A percentile compares a stretch with the other conserved stretches of the same genome.
These are phyloP conservation scores for Nannochloropsis salina DNA, from an alignment of 108 stramenopile species.

Conservation along the genomic window DNA sequence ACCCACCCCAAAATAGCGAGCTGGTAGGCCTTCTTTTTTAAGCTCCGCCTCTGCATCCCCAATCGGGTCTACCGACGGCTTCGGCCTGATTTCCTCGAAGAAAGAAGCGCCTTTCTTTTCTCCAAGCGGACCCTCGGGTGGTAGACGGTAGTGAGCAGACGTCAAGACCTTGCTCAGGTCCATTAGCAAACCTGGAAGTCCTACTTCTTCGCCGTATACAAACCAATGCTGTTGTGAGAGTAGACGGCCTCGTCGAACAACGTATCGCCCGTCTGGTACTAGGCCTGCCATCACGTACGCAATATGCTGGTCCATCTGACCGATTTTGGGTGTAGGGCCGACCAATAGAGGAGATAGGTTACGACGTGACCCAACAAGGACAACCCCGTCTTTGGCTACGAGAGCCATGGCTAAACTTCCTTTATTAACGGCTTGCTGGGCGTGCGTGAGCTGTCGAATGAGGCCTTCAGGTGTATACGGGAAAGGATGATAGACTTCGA, in stretches of 20 bases:
- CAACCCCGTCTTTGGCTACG: background rate
- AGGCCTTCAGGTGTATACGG: constrained; percentile 16
- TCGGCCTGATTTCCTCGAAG: background rate
- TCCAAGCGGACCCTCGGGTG: background rate
- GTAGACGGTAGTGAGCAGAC: background rate
- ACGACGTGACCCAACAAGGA: background rate
- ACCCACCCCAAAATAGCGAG: background rate
- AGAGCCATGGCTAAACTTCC: background rate
- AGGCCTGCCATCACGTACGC: constrained; percentile 13
- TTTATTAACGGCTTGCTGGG: constrained; percentile 20
- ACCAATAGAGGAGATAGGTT: background rate
- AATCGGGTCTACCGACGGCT: constrained; percentile 3
- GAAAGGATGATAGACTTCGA: constrained; percentile 10
- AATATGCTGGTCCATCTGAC: background rate
- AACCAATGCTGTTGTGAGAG: background rate
- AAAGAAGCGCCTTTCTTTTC: background rate
- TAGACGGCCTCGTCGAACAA: background rate
- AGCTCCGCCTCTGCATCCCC: background rate
- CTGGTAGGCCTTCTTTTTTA: background rate
- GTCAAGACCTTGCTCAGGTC: constrained; percentile 13
- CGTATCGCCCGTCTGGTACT: background rate
- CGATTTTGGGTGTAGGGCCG: background rate
- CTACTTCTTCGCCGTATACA: background rate
- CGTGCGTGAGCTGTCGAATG: background rate
- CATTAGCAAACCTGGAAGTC: background rate